Evolutionary conservation across 192 early-diverging fungal genomes (phyloP), one percentile per base, ranked within the genome.

Genomic region (Entophlyctis luteolus): DNA sequence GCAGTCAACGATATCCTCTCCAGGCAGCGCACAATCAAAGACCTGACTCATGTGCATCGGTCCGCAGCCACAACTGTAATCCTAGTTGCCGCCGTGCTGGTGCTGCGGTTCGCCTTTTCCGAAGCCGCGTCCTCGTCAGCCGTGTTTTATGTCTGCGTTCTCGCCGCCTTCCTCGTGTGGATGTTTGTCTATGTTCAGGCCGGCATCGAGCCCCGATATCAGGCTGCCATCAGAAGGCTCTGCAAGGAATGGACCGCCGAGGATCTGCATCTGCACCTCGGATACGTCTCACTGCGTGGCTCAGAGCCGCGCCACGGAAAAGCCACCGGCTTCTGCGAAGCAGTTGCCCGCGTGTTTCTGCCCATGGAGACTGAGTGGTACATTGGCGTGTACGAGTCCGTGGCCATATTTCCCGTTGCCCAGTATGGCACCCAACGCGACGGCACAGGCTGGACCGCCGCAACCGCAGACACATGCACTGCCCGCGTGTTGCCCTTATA

Each of bases 361-460:
- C 63, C 63, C n/a, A 1, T 14, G 6, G 48, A 54, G 23, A 66
- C 63, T 22, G 63, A 66, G 22, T 66, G 63, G 63, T 52, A 38
- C 27, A 35, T 66, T 32, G 10, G 18, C 6, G 35, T 66, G 1
- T 10, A 37, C 2, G 63, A 66, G 31, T 54, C 23, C 22, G 63
- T 66, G n/a, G 12, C 63, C 2, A 66, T 66, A 38, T 33, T 66
- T 36, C 63, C 63, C 8, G 16, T 52, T 3, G 12, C 52, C 4
- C 4, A 36, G 33, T 66, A 25, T 55, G 63, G 63, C 18, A 28
- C 6, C 16, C 63, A 66, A 20, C 33, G 48, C 18, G 63, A 66
- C 31, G 63, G 63, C 27, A 54, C 47, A 10, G 63, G 50, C 18
- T 66, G 63, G 63, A 66, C 63, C 6, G 63, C 50, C 5, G 63